These are phyloP conservation scores for Puccinia triticina DNA, from an alignment of 1,284 basidiomycete genomes.

Conservation along the genomic window DNA sequence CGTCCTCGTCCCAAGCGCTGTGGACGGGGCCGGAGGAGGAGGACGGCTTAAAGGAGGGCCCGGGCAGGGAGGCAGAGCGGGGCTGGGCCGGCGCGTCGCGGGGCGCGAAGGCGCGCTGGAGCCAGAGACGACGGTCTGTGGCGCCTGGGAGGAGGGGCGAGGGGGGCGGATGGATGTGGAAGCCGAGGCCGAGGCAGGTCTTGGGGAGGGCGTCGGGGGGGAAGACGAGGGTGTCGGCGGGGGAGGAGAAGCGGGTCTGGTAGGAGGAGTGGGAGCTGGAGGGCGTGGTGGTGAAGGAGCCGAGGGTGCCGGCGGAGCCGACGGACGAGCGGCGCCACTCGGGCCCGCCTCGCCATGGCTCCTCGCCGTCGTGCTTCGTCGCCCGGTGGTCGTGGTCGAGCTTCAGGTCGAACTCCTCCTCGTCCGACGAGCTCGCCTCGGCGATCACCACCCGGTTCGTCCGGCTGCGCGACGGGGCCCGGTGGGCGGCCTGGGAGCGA, in stretches of 20 bases:
- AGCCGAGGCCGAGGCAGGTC: not conserved
- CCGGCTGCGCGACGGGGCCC: not conserved
- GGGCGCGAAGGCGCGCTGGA: not conserved
- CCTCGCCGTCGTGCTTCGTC: too few relatives aligned
- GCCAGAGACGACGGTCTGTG: too few relatives aligned
- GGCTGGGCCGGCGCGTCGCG: not conserved
- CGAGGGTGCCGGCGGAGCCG: not conserved
- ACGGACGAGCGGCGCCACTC: not conserved
- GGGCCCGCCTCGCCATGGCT: too few relatives aligned
- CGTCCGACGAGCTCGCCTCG: conserved; percentile 38
- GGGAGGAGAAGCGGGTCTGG: not conserved
- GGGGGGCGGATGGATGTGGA: too few relatives aligned
- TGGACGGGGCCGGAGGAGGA: not conserved
- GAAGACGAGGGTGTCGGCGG: not conserved
- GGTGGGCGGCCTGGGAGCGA: not conserved
- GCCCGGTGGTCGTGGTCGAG: conserved; percentile 27
- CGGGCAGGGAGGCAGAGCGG: not conserved
- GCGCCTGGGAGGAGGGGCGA: too few relatives aligned
- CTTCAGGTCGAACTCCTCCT: conserved; percentile 41
- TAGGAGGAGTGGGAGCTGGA: conserved; percentile 15
- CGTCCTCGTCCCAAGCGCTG: too few relatives aligned
- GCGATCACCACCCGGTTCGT: conserved; percentile 7
- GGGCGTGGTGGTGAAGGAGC: not conserved
- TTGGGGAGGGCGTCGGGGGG: not conserved
- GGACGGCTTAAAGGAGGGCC: not conserved